Percentiles rank a stretch among this genome's conserved stretches.
phyloP scores from a whole-genome alignment of 305 asterid species.

The Solanum hybrid region DNA sequence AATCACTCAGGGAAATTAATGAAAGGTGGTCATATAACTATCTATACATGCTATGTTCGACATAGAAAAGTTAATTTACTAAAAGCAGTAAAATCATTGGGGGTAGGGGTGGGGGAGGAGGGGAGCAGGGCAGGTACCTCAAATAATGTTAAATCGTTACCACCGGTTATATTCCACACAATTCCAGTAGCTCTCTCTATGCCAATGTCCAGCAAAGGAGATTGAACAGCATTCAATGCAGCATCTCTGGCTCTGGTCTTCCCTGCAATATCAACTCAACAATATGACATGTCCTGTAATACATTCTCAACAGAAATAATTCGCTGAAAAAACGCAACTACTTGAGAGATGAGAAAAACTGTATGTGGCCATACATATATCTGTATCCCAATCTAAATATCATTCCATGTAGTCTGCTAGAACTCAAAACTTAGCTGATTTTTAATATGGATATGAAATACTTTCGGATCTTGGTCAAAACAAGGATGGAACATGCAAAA shows the following conservation, averaged over 20 bases:
- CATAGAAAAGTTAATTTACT: neutral
- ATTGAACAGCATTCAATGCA: slow-evolving; percentile 71
- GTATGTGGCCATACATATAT: neutral
- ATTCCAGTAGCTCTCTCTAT: slow-evolving; percentile 80
- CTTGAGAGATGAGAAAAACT: neutral
- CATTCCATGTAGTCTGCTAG: neutral
- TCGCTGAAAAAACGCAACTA: neutral
- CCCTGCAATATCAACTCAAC: slow-evolving; percentile 27
- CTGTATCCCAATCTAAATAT: neutral
- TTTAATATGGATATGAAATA: neutral
- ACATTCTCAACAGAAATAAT: neutral
- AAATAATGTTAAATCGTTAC: slow-evolving; percentile 59
- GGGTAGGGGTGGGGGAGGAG: neutral
- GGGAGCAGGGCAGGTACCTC: slow-evolving; percentile 31
- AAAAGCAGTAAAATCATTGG: neutral
- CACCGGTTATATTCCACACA: slow-evolving; percentile 81
- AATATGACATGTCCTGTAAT: neutral
- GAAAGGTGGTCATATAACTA: neutral
- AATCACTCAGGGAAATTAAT: neutral
- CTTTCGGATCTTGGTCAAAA: neutral
- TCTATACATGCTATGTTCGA: neutral
- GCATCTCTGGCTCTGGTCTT: slow-evolving; percentile 78
- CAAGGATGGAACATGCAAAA: neutral
- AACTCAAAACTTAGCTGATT: neutral
- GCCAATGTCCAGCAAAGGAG: slow-evolving; percentile 66